Evolutionary conservation across 345 rosid genomes (phyloP), one percentile per base, ranked within the genome.

Genomic region (Eucalyptus sideroxylon): DNA sequence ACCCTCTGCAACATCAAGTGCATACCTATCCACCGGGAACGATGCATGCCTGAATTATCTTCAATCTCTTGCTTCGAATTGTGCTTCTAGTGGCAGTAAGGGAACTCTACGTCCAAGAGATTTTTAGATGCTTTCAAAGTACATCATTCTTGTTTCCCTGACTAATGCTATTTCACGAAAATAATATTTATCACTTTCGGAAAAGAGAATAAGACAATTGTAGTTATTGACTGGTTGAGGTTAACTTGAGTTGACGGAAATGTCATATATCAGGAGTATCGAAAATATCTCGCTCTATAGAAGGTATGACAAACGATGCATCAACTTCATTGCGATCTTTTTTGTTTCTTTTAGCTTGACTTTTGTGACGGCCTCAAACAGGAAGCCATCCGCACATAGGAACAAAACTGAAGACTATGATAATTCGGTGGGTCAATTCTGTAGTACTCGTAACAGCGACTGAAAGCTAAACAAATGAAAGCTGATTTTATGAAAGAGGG

Each of bases 1-100:
- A 9, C 98, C 98, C 21, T 93, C 97, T 6, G 95, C 98, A 51
- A 96, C 97, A 40, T 96, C 97, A 44, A 44, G 91, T 50, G 96
- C 94, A 3, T 95, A 93, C 88, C 93, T 95, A 93, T 91, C 93
- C 26, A 94, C 97, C 0, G 94, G 95, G 40, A 94, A 95, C 56
- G 24, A 50, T n/a, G 87, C 90, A 15, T 92, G 94, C 88, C 91
- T 94, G 60, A 77, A 89, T 50, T 95, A 95, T 88, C 93, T 96
- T 15, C 93, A 90, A 88, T 91, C 93, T 89, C 91, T 95, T 5
- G 92, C 89, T 80, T 90, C 91, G 83, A 92, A 24, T n/a, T 93
- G 91, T 89, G 87, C 91, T 24, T 45, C 90, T 90, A 96, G 94
- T 91, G 97, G 98, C 93, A 40, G 53, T 65, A 87, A 72, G 85